Conservation (phyloP, 495 filamentous ascomycete genomes). For the Clohesyomyces aquaticus region DNA sequence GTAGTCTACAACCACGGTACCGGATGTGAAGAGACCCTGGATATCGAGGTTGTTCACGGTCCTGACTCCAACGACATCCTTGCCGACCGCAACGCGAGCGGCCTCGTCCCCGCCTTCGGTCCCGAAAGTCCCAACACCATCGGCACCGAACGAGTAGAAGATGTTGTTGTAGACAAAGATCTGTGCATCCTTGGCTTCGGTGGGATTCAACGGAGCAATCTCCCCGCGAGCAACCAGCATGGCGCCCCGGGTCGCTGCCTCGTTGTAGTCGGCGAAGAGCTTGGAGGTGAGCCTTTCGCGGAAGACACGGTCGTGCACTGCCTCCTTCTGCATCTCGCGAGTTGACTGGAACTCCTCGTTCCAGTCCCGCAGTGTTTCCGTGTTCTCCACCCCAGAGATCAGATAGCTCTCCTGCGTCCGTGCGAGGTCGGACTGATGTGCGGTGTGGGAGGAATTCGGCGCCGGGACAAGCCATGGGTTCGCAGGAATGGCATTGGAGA, state of each 20-base stretch:
- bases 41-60: slow-evolving; percentile 97
- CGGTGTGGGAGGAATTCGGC: slow-evolving; percentile 60
- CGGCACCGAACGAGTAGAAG: slow-evolving; percentile 97
- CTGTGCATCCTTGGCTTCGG: slow-evolving; percentile 87
- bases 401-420: slow-evolving; percentile 93
- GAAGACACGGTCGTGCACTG: slow-evolving; percentile 94
- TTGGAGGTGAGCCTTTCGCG: slow-evolving; percentile 91
- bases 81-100: slow-evolving; percentile 92
- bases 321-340: slow-evolving; percentile 87
- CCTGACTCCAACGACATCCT: slow-evolving; percentile 92
- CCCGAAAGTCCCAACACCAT: slow-evolving; percentile 96
- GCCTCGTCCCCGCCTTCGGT: slow-evolving; percentile 97
- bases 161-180: slow-evolving; percentile 99
- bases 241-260: slow-evolving; percentile 92
- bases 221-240: slow-evolving; percentile 91
- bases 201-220: slow-evolving; percentile 94
- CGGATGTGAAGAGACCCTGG: slow-evolving; percentile 88
- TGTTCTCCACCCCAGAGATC: slow-evolving; percentile 84
- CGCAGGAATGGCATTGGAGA: slow-evolving; percentile 88
- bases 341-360: slow-evolving; percentile 99
- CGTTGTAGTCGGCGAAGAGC: slow-evolving; percentile 95
- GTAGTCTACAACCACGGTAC: slow-evolving; percentile 96
- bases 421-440: slow-evolving; percentile 81
- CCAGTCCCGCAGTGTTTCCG: slow-evolving; percentile 94
- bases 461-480: slow-evolving; percentile 89